phyloP scores from a whole-genome alignment of 176 grass and related monocot genomes.

The Tuctoria greenei region DNA sequence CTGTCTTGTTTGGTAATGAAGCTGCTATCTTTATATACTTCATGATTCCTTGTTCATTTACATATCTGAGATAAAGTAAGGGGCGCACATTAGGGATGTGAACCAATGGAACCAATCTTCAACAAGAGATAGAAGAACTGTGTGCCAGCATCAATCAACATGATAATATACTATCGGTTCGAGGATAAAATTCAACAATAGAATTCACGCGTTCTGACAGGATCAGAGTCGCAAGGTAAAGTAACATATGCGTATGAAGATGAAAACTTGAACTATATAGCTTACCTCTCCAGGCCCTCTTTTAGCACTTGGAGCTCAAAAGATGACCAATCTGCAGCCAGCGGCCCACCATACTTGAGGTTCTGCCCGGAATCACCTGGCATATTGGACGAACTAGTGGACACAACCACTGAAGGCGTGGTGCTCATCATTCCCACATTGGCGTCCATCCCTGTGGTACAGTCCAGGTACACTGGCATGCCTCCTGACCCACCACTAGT shows the following conservation, averaged over 20 bases:
- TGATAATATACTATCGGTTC: background rate
- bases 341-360: conserved; percentile 60
- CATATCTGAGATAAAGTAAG: conserved; percentile 58
- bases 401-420: conserved; percentile 57
- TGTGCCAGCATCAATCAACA: background rate
- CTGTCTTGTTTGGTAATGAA: conserved; percentile 75
- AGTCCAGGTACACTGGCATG: conserved; percentile 49
- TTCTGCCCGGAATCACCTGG: conserved; percentile 36
- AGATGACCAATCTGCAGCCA: conserved; percentile 67
- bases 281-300: conserved; percentile 69
- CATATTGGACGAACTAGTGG: conserved; percentile 51
- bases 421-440: conserved; percentile 49
- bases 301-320: conserved; percentile 63
- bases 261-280: conserved; percentile 21
- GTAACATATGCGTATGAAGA: background rate
- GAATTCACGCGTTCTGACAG: background rate
- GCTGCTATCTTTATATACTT: conserved; percentile 99
- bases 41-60: conserved; percentile 77
- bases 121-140: background rate
- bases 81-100: background rate
- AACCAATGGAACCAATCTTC: background rate
- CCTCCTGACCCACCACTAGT: conserved; percentile 39
- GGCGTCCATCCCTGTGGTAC: conserved; percentile 49
- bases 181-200: conserved; percentile 21
- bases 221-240: background rate